A percentile compares a stretch with the other conserved stretches of the same genome.
Conservation (phyloP, 164 flowering plant genomes). For the Euptelea pleiosperma region DNA sequence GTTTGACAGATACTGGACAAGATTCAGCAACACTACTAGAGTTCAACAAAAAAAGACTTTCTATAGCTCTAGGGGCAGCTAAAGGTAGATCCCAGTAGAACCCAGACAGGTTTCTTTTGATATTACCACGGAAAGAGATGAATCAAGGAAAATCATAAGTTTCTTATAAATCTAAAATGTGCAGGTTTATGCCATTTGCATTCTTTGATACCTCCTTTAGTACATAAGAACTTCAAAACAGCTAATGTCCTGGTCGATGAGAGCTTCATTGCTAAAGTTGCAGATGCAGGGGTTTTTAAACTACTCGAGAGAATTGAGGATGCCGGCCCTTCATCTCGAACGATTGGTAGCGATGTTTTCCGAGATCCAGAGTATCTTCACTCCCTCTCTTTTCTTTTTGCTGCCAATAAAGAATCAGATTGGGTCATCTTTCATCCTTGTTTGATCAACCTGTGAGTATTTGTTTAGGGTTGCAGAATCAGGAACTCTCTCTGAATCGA, state of each 20-base stretch:
- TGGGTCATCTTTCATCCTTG: background rate
- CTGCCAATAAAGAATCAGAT: background rate
- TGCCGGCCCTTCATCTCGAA: slow-evolving; percentile 43
- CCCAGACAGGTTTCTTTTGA: background rate
- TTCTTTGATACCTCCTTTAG: slow-evolving; percentile 47
- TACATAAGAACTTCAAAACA: slow-evolving; percentile 66
- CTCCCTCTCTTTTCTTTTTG: background rate
- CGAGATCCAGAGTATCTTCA: slow-evolving; percentile 59
- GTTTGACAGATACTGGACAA: slow-evolving; percentile 34
- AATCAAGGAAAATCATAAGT: too few species aligned
- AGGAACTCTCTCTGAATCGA: slow-evolving; percentile 32
- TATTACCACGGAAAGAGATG: background rate
- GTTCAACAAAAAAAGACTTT: slow-evolving; percentile 69
- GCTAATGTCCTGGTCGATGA: slow-evolving; percentile 78
- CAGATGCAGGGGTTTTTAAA: slow-evolving; percentile 55
- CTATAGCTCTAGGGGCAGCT: slow-evolving; percentile 68
- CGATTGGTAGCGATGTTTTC: slow-evolving; percentile 34
- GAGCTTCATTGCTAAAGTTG: slow-evolving; percentile 71
- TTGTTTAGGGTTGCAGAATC: slow-evolving; percentile 38
- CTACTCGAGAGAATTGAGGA: slow-evolving; percentile 46
- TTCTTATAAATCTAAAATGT: slow-evolving; percentile 10
- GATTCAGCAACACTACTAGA: slow-evolving; percentile 47
- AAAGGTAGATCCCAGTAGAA: slow-evolving; percentile 47
- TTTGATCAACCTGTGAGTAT: background rate
- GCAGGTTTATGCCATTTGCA: slow-evolving; percentile 69